phyloP scores from a whole-genome alignment of 2,329 filamentous ascomycete genomes.

The Penicillium sp. region DNA sequence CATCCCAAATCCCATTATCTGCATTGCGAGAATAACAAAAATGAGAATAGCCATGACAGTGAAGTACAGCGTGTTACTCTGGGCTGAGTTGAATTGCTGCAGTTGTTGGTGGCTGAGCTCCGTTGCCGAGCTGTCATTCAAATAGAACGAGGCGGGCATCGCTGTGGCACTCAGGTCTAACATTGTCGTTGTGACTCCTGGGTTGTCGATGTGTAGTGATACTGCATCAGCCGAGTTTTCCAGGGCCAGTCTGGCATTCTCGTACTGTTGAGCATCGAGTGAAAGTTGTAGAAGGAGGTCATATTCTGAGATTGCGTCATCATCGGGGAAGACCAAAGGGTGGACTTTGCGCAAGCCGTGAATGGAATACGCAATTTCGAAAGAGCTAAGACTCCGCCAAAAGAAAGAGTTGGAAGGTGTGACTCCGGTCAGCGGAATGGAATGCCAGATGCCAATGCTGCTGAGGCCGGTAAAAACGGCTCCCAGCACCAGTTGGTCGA shows the following conservation, averaged over 20 bases:
- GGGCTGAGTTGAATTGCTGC: not conserved
- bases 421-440: constrained; percentile 1
- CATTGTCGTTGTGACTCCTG: not conserved
- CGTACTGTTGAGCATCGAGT: not conserved
- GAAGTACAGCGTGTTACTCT: not conserved
- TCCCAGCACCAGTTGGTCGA: not conserved
- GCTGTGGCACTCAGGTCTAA: not conserved
- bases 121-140: not conserved
- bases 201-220: not conserved
- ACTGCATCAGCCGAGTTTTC: not conserved
- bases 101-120: not conserved
- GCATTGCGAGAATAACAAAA: not conserved
- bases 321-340: not conserved
- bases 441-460: constrained; percentile 1
- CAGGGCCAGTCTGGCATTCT: constrained; percentile 2
- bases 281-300: not conserved
- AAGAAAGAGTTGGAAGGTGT: not conserved
- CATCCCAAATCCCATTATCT: not conserved
- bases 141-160: not conserved
- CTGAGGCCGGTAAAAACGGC: not conserved
- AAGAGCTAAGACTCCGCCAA: not conserved
- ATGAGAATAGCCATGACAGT: not conserved
- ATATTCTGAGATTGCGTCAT: not conserved
- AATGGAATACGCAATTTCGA: constrained; percentile 2
- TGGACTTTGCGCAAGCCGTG: not conserved